Evolutionary conservation across 257 asterid genomes (phyloP).

Genomic region (Leptodermis oblonga): DNA sequence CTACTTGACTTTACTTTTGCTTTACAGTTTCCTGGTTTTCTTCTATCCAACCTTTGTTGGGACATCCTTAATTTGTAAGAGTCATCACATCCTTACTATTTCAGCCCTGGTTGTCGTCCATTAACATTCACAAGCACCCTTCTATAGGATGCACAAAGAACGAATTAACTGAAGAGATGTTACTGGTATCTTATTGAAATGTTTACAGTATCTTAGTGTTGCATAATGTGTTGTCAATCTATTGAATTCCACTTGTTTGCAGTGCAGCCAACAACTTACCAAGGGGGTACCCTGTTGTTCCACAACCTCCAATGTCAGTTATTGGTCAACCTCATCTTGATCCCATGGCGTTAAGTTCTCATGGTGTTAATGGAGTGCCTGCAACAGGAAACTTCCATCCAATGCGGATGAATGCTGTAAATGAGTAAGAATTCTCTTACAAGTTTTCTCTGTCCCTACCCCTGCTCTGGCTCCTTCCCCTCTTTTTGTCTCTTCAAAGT

Average conservation of each 20-base stretch:
- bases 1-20: background rate
- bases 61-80: background rate
- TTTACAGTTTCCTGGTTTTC: background rate
- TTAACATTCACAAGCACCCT: background rate
- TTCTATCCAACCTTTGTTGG: background rate
- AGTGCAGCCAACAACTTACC: slow-evolving; percentile 94
- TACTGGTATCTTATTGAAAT: background rate
- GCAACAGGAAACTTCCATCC: slow-evolving; percentile 81
- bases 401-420: slow-evolving; percentile 77
- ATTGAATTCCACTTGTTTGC: slow-evolving; percentile 47
- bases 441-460: background rate
- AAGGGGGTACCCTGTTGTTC: slow-evolving; percentile 88
- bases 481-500: background rate
- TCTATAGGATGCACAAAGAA: background rate
- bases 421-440: slow-evolving; percentile 52
- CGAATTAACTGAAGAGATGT: background rate
- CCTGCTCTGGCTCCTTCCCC: background rate
- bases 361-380: slow-evolving; percentile 86
- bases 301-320: slow-evolving; percentile 58
- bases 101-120: background rate
- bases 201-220: background rate
- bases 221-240: slow-evolving; percentile 18
- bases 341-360: slow-evolving; percentile 65
- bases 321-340: slow-evolving; percentile 79
- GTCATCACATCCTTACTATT: background rate